phyloP scores from a whole-genome alignment of 2,329 filamentous ascomycete species.

The Dactylellina haptotyla region DNA sequence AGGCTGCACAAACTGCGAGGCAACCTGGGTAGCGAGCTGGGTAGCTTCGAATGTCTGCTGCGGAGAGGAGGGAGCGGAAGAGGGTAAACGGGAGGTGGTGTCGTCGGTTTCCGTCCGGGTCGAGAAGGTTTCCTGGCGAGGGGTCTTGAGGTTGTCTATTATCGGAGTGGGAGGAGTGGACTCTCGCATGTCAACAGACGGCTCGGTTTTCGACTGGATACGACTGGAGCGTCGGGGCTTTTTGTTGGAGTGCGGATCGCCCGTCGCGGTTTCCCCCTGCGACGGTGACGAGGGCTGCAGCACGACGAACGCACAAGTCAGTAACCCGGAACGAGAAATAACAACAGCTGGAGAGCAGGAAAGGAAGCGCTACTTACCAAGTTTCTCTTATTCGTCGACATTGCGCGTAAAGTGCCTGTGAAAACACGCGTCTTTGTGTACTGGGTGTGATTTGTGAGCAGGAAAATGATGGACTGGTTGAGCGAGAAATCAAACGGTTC shows the following conservation, averaged over 20 bases:
- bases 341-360: neutral
- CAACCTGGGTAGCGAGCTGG: slow-evolving; percentile 70
- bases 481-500: neutral
- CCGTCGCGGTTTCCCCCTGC: slow-evolving; percentile 18
- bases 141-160: slow-evolving; percentile 63
- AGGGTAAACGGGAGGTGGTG: slow-evolving; percentile 68
- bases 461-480: neutral
- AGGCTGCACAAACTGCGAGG: slow-evolving; percentile 82
- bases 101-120: slow-evolving; percentile 71
- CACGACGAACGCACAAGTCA: slow-evolving; percentile 3
- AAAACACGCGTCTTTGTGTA: slow-evolving; percentile 24
- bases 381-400: slow-evolving; percentile 53
- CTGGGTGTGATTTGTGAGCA: slow-evolving; percentile 1
- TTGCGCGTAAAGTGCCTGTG: slow-evolving; percentile 45
- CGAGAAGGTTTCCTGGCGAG: slow-evolving; percentile 71
- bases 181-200: slow-evolving; percentile 67
- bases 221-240: slow-evolving; percentile 84
- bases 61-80: slow-evolving; percentile 70
- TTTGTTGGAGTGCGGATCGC: slow-evolving; percentile 67
- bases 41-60: slow-evolving; percentile 65
- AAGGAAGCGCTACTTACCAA: slow-evolving; percentile 32
- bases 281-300: slow-evolving; percentile 40
- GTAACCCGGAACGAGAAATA: neutral
- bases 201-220: slow-evolving; percentile 67
- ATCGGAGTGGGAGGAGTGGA: slow-evolving; percentile 84